A percentile compares a stretch with the other conserved stretches of the same genome.
Conservation (phyloP, 2,329 filamentous ascomycete genomes). For the Endoconidiophora laricicola region DNA sequence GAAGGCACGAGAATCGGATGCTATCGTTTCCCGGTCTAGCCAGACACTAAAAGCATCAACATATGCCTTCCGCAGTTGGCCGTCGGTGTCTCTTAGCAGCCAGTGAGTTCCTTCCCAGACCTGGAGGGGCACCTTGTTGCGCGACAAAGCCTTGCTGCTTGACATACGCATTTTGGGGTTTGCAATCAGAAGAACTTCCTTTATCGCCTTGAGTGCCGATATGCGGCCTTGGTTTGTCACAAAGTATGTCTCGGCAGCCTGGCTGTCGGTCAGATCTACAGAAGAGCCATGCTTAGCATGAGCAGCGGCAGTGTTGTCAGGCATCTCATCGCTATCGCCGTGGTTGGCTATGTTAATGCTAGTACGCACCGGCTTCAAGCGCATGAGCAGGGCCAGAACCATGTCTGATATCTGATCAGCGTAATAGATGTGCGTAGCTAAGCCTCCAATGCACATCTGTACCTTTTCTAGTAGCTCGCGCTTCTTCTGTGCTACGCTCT, state of each 20-base stretch:
- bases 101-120: slow-evolving; percentile 97
- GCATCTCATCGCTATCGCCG: slow-evolving; percentile 22
- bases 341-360: slow-evolving; percentile 30
- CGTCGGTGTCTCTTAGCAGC: slow-evolving; percentile 67
- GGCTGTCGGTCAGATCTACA: slow-evolving; percentile 26
- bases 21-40: slow-evolving; percentile 64
- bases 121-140: slow-evolving; percentile 59
- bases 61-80: slow-evolving; percentile 68
- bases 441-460: slow-evolving; percentile 70
- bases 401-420: slow-evolving; percentile 92
- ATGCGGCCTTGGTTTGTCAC: slow-evolving; percentile 38
- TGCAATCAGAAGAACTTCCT: slow-evolving; percentile 65
- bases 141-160: slow-evolving; percentile 46
- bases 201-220: slow-evolving; percentile 61
- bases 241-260: slow-evolving; percentile 34
- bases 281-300: slow-evolving; percentile 17
- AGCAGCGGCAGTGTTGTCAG: slow-evolving; percentile 20
- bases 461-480: slow-evolving; percentile 52
- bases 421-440: slow-evolving; percentile 93
- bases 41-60: slow-evolving; percentile 69
- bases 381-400: slow-evolving; percentile 62
- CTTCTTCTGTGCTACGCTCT: slow-evolving; percentile 28
- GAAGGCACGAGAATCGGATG: slow-evolving; percentile 43
- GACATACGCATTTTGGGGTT: slow-evolving; percentile 47
- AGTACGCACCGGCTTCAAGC: slow-evolving; percentile 50